Conservation (phyloP, 495 filamentous ascomycete genomes). For the Aspergillus ostianus region DNA sequence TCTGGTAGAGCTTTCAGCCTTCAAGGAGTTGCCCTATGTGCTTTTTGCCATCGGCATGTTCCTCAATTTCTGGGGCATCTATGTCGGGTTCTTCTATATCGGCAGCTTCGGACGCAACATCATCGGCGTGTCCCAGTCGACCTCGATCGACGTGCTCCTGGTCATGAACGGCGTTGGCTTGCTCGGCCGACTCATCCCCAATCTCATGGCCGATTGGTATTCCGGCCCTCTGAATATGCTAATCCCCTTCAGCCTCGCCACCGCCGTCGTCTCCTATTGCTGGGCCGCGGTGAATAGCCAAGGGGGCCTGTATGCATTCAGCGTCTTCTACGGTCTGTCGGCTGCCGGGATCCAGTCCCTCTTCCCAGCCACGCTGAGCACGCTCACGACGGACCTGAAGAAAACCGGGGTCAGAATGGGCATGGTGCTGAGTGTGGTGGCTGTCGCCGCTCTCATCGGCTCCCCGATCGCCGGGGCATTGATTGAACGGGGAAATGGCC, state of each 20-base stretch:
- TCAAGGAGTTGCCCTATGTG: slow-evolving; percentile 62
- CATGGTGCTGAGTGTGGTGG: slow-evolving; percentile 75
- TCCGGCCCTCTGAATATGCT: slow-evolving; percentile 65
- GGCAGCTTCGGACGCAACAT: slow-evolving; percentile 59
- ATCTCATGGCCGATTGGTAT: slow-evolving; percentile 59
- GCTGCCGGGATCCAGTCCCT: slow-evolving; percentile 69
- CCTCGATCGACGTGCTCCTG: slow-evolving; percentile 65
- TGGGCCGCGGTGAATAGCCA: slow-evolving; percentile 60
- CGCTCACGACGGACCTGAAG: slow-evolving; percentile 61
- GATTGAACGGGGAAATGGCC: slow-evolving; percentile 47
- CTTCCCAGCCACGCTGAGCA: slow-evolving; percentile 58
- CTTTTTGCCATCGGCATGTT: slow-evolving; percentile 68
- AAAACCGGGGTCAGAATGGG: slow-evolving; percentile 74
- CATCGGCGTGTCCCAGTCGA: slow-evolving; percentile 51
- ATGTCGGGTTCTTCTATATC: slow-evolving; percentile 77
- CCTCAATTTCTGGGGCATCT: slow-evolving; percentile 64
- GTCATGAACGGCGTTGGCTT: slow-evolving; percentile 72
- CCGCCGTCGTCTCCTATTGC: slow-evolving; percentile 53
- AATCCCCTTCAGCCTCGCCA: slow-evolving; percentile 51
- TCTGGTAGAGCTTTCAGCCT: slow-evolving; percentile 65
- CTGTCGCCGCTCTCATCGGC: slow-evolving; percentile 70
- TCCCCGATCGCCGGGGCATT: slow-evolving; percentile 71
- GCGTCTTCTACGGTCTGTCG: slow-evolving; percentile 59
- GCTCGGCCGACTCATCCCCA: slow-evolving; percentile 62
- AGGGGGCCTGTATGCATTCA: slow-evolving; percentile 56